Evolutionary conservation across 306 rosid species (phyloP).

Genomic region (Ochetophila trinervis): DNA sequence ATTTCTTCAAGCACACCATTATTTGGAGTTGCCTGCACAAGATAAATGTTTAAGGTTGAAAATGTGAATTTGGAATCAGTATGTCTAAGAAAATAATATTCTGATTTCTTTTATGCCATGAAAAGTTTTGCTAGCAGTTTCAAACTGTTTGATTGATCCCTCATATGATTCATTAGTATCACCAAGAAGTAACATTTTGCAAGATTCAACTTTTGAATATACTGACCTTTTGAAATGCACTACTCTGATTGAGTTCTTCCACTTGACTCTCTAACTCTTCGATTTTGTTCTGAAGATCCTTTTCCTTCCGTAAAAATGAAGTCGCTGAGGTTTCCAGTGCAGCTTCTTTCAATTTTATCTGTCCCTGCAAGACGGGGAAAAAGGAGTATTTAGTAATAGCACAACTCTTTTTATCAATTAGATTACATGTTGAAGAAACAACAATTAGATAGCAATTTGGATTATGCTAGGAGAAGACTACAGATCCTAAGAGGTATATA

Average conservation of each 20-base stretch:
- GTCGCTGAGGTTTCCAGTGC: constrained; percentile 56
- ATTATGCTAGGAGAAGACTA: not conserved
- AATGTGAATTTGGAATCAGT: not conserved
- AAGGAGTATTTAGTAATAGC: not conserved
- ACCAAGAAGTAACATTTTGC: not conserved
- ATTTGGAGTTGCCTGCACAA: constrained; percentile 42
- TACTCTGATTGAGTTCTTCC: constrained; percentile 51
- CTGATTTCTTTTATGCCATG: not conserved
- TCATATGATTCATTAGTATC: not conserved
- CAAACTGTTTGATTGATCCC: not conserved
- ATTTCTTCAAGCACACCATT: constrained; percentile 22
- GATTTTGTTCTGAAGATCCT: constrained; percentile 65
- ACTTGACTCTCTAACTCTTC: constrained; percentile 60
- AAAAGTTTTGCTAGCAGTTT: not conserved
- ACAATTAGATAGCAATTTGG: not conserved
- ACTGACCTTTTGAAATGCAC: constrained; percentile 56
- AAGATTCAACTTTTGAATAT: not conserved
- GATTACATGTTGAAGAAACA: not conserved
- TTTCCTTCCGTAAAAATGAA: constrained; percentile 63
- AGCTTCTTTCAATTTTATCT: constrained; percentile 58
- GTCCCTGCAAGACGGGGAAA: constrained; percentile 44
- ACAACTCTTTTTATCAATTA: not conserved
- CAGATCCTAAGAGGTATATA: not conserved
- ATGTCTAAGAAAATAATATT: not conserved
- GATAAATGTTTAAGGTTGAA: not conserved